These are phyloP conservation scores for Aspergillus incahuasiensis DNA, from an alignment of 495 filamentous ascomycete genomes.

Conservation along the genomic window DNA sequence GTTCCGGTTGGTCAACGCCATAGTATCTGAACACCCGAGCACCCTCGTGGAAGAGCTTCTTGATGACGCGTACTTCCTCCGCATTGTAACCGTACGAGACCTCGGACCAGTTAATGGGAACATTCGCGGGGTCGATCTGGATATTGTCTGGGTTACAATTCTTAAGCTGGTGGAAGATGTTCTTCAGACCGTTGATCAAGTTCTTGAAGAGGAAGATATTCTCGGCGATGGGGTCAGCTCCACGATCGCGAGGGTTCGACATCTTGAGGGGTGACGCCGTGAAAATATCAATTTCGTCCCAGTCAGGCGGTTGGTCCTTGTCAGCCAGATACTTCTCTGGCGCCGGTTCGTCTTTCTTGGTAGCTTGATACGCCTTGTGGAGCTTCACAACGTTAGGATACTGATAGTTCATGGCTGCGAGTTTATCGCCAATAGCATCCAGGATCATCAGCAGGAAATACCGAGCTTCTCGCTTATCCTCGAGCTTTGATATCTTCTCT, in stretches of 20 bases:
- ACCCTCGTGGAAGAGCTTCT: slow-evolving; percentile 95
- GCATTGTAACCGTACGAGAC: slow-evolving; percentile 96
- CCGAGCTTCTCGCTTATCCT: slow-evolving; percentile 85
- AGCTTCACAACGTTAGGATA: slow-evolving; percentile 92
- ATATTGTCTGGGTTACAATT: slow-evolving; percentile 71
- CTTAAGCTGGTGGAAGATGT: slow-evolving; percentile 91
- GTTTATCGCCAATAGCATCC: slow-evolving; percentile 96
- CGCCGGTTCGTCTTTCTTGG: slow-evolving; percentile 55
- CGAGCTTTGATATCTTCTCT: slow-evolving; percentile 88
- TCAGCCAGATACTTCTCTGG: slow-evolving; percentile 78
- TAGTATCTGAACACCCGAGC: slow-evolving; percentile 96
- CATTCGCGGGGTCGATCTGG: slow-evolving; percentile 66
- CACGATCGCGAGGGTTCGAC: slow-evolving; percentile 85
- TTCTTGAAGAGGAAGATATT: slow-evolving; percentile 99
- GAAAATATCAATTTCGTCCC: slow-evolving; percentile 98
- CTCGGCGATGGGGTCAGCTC: slow-evolving; percentile 88
- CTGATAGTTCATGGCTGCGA: slow-evolving; percentile 95
- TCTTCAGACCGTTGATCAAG: slow-evolving; percentile 94
- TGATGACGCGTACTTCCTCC: slow-evolving; percentile 93
- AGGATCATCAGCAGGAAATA: slow-evolving; percentile 97
- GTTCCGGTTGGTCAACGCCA: slow-evolving; percentile 72
- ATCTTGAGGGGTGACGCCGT: slow-evolving; percentile 93
- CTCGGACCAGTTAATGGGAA: slow-evolving; percentile 88
- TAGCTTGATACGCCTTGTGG: slow-evolving; percentile 64
- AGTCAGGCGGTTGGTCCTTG: slow-evolving; percentile 73